Percentiles rank a stretch among this genome's conserved stretches.
These are phyloP conservation scores for Anisodus acutangulus DNA, from an alignment of 257 asterid species.

Conservation along the genomic window DNA sequence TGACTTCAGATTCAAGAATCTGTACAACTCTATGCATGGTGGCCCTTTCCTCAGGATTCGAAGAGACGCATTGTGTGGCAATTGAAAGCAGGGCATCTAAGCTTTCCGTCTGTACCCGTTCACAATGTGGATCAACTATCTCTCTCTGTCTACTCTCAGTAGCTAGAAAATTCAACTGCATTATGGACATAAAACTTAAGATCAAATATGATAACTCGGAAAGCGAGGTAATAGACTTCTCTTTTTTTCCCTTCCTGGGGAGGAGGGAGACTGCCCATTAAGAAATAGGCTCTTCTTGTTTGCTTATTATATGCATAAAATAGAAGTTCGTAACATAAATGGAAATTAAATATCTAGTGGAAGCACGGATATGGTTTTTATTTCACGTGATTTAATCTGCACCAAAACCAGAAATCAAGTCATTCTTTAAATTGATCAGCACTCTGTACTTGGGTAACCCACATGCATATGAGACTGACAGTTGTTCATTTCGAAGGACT, in stretches of 20 bases:
- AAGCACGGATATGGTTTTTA: not conserved
- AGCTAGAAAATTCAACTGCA: conserved; percentile 77
- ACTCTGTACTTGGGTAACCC: not conserved
- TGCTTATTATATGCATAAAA: not conserved
- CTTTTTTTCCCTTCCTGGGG: not conserved
- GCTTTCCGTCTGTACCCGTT: conserved; percentile 73
- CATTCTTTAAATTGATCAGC: not conserved
- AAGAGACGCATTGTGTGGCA: conserved; percentile 86
- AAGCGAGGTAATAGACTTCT: not conserved
- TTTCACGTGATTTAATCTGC: not conserved
- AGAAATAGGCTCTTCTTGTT: not conserved
- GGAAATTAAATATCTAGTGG: not conserved
- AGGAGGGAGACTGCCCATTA: not conserved
- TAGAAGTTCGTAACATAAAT: not conserved
- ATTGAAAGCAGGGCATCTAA: conserved; percentile 71
- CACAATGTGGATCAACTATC: conserved; percentile 76
- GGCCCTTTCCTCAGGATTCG: conserved; percentile 88
- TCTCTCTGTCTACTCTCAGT: conserved; percentile 80
- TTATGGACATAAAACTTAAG: conserved; percentile 21
- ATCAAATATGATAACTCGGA: not conserved
- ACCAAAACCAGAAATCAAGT: not conserved
- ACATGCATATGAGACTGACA: not conserved
- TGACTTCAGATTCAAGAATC: conserved; percentile 83
- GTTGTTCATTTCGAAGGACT: not conserved
- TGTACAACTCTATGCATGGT: conserved; percentile 91